Conservation (phyloP, 2,329 filamentous ascomycete species). For the Hirsutella thompsonii region DNA sequence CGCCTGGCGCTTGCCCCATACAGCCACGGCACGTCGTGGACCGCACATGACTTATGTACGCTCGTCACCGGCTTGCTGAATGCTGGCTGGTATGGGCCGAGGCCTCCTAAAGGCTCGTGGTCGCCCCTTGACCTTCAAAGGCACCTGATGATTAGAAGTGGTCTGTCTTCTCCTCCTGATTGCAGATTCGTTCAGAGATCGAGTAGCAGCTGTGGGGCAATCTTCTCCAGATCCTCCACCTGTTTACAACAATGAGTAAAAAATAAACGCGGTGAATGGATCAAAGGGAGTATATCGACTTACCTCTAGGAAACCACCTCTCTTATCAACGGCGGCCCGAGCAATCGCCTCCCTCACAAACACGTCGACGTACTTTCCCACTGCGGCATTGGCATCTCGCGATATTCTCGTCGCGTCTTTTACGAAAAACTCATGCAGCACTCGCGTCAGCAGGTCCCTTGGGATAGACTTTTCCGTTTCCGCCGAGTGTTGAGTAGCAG, state of each 20-base stretch:
- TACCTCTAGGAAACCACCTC: conserved; percentile 62
- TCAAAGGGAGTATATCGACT: conserved; percentile 12
- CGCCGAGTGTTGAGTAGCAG: conserved; percentile 17
- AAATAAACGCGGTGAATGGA: not conserved
- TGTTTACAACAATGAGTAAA: conserved; percentile 19
- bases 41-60: not conserved
- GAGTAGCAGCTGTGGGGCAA: conserved; percentile 71
- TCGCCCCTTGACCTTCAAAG: not conserved
- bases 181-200: conserved; percentile 50
- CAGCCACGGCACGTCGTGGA: not conserved
- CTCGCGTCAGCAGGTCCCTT: conserved; percentile 56
- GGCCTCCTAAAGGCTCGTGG: no score
- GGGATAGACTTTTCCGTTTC: conserved; percentile 45
- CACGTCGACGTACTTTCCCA: conserved; percentile 78
- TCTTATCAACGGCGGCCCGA: conserved; percentile 58
- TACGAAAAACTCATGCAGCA: conserved; percentile 72
- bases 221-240: conserved; percentile 82
- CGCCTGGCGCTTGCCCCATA: not conserved
- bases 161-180: not conserved
- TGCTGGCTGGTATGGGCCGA: not conserved
- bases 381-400: conserved; percentile 61
- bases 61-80: not conserved
- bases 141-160: not conserved
- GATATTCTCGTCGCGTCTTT: conserved; percentile 59
- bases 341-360: conserved; percentile 86